Evolutionary conservation across 2,329 filamentous ascomycete species (phyloP).

Genomic region (Aureobasidium namibiae): DNA sequence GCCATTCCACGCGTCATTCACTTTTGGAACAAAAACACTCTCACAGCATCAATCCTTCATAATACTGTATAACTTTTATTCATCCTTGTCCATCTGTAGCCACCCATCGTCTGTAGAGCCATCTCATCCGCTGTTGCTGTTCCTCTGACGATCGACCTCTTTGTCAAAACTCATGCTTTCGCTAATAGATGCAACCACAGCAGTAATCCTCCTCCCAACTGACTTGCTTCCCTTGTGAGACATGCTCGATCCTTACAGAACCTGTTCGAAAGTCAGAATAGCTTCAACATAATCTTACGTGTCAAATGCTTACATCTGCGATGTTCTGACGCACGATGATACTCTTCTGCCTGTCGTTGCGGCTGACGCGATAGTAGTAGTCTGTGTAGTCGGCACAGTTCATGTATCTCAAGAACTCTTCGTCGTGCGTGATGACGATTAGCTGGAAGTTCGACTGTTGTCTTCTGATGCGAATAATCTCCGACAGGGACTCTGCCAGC

Average conservation of each 20-base stretch:
- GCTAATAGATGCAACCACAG: background rate
- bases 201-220: background rate
- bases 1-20: background rate
- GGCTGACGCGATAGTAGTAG: constrained; percentile 77
- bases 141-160: background rate
- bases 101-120: background rate
- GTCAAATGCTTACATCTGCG: constrained; percentile 24
- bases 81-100: background rate
- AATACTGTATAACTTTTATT: background rate
- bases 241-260: background rate
- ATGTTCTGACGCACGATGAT: constrained; percentile 61
- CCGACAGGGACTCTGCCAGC: constrained; percentile 73
- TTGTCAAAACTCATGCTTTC: background rate
- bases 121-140: background rate
- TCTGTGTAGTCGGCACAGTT: constrained; percentile 89
- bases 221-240: background rate
- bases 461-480: constrained; percentile 76
- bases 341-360: constrained; percentile 80
- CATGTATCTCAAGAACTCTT: constrained; percentile 91
- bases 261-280: background rate
- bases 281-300: background rate
- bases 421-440: constrained; percentile 97
- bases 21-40: background rate
- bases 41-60: background rate
- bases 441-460: constrained; percentile 94